Conservation (phyloP, 345 rosid genomes). For the Citrus australasica region DNA sequence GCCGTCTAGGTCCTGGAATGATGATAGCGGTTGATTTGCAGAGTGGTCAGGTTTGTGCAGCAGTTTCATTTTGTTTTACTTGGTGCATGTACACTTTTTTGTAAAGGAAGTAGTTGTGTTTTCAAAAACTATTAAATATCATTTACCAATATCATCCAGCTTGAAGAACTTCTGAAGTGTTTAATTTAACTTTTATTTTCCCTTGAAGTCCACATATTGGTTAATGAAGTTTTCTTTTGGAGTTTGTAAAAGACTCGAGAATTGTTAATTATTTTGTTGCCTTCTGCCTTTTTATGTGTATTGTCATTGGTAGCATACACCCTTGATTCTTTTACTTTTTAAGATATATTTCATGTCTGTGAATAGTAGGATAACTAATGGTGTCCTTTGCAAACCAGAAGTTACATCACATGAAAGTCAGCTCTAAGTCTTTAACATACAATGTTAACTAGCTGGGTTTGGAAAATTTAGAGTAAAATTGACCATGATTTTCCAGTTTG, state of each 20-base stretch:
- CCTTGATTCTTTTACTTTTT: neutral
- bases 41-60: conserved; percentile 79
- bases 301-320: neutral
- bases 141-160: neutral
- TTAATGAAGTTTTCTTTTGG: neutral
- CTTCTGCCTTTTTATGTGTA: neutral
- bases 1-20: conserved; percentile 99
- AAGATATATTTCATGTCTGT: neutral
- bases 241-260: neutral
- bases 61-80: conserved; percentile 2
- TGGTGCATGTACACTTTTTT: neutral
- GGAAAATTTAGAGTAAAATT: neutral
- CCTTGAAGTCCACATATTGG: neutral
- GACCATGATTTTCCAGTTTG: neutral
- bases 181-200: neutral
- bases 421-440: neutral
- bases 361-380: neutral
- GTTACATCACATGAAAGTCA: neutral
- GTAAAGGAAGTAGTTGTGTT: neutral
- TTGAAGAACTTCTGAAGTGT: neutral
- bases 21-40: conserved; percentile 89
- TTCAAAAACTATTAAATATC: neutral
- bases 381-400: neutral
- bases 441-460: neutral
- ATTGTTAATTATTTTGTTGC: neutral